These are phyloP conservation scores for Penicillium verhagenii DNA, from an alignment of 495 filamentous ascomycete species.

Conservation along the genomic window DNA sequence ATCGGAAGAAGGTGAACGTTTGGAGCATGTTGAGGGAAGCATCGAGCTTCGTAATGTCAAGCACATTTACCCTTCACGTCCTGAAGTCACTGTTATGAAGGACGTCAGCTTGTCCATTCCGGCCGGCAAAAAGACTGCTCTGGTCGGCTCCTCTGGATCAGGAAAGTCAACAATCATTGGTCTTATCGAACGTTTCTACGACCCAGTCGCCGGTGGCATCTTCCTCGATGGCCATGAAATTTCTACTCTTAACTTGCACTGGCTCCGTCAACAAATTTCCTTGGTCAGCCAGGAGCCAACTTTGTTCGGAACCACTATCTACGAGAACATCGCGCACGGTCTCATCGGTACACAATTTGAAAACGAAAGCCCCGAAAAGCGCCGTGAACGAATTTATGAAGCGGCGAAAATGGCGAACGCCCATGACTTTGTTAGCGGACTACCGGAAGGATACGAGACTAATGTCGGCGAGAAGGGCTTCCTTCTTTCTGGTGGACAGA, in stretches of 20 bases:
- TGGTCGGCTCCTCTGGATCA: slow-evolving; percentile 66
- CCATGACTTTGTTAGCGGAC: slow-evolving; percentile 74
- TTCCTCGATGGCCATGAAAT: slow-evolving; percentile 53
- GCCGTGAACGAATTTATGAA: slow-evolving; percentile 63
- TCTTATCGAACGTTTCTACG: slow-evolving; percentile 51
- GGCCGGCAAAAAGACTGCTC: slow-evolving; percentile 56
- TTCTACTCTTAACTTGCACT: slow-evolving; percentile 51
- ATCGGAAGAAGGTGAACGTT: slow-evolving; percentile 24
- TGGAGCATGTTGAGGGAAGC: slow-evolving; percentile 31
- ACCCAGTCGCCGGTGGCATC: slow-evolving; percentile 40
- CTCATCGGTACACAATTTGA: slow-evolving; percentile 50
- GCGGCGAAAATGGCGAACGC: slow-evolving; percentile 86
- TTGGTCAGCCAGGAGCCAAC: slow-evolving; percentile 66
- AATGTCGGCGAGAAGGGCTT: slow-evolving; percentile 91
- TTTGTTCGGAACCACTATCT: slow-evolving; percentile 60
- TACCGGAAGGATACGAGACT: slow-evolving; percentile 87
- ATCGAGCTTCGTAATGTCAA: slow-evolving; percentile 52
- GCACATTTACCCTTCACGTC: slow-evolving; percentile 60
- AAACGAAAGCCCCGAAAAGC: slow-evolving; percentile 56
- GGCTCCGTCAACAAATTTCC: slow-evolving; percentile 53
- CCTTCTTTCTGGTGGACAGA: slow-evolving; percentile 85
- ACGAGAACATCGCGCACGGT: slow-evolving; percentile 66
- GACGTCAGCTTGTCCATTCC: slow-evolving; percentile 25
- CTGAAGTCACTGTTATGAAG: slow-evolving; percentile 39
- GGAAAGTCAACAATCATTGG: slow-evolving; percentile 66